A percentile compares a stretch with the other conserved stretches of the same genome.
Conservation (phyloP, 2,329 filamentous ascomycete species). For the Raffaelea deltoideospora region DNA sequence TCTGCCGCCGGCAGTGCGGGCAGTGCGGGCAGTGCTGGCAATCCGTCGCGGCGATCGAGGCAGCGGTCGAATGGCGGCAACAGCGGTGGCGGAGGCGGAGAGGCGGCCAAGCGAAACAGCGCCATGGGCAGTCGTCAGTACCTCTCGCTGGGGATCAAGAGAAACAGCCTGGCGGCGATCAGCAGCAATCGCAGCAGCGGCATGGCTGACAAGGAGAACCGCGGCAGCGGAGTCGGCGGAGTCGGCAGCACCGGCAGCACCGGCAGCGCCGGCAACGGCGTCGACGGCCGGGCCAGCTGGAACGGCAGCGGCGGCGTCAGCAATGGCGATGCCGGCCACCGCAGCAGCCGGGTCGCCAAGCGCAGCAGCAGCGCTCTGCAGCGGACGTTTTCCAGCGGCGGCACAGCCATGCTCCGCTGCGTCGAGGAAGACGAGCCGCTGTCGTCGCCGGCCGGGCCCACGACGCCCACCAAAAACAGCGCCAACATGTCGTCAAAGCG, state of each 20-base stretch:
- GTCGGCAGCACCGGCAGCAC: background rate
- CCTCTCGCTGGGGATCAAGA: conserved; percentile 4
- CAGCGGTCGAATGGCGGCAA: too few species aligned
- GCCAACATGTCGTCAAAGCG: too few species aligned
- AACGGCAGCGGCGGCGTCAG: background rate
- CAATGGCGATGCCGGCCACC: too few species aligned
- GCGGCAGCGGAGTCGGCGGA: background rate
- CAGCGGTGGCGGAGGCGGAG: too few species aligned
- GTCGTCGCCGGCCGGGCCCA: too few species aligned
- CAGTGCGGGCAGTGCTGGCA: too few species aligned
- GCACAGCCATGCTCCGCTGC: too few species aligned
- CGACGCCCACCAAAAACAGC: conserved; percentile 10
- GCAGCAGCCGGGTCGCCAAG: too few species aligned
- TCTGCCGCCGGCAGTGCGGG: too few species aligned
- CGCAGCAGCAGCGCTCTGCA: too few species aligned
- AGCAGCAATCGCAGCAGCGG: background rate
- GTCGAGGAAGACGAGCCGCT: background rate
- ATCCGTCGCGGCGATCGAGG: too few species aligned
- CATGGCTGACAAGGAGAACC: background rate
- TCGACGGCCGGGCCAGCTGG: background rate
- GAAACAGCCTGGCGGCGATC: background rate
- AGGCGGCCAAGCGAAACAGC: conserved; percentile 1
- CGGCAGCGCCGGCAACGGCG: background rate
- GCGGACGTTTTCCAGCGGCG: too few species aligned
- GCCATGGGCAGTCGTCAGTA: conserved; percentile 8